Conservation (phyloP, 305 asterid genomes). For the Rubia tinctorum region DNA sequence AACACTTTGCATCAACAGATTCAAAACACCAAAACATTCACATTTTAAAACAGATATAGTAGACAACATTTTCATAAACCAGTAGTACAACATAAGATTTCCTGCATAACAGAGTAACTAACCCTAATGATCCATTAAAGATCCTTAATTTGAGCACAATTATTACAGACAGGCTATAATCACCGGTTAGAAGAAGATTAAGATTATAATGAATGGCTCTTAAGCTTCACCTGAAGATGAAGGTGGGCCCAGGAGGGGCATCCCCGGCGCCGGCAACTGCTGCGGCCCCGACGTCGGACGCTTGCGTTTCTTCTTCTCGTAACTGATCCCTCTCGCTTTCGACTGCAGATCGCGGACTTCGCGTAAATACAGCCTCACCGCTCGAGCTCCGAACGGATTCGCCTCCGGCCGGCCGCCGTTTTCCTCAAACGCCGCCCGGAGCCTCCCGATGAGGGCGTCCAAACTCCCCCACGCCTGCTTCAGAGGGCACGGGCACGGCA, state of each 20-base stretch:
- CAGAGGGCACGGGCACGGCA: conserved; percentile 93
- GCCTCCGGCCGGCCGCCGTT: conserved; percentile 85
- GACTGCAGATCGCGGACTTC: conserved; percentile 87
- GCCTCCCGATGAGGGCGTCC: conserved; percentile 82
- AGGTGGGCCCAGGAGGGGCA: conserved; percentile 22
- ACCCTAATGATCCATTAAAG: not conserved
- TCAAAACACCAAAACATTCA: not conserved
- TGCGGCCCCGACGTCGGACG: conserved; percentile 18
- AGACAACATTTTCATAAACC: not conserved
- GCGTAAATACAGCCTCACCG: conserved; percentile 80
- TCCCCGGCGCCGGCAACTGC: conserved; percentile 1
- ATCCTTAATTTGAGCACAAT: not conserved
- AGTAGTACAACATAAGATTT: not conserved
- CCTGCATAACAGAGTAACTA: no score
- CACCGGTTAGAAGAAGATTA: not conserved
- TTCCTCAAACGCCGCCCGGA: conserved; percentile 85
- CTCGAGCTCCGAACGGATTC: conserved; percentile 83
- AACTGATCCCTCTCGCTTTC: conserved; percentile 81
- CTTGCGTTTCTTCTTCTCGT: conserved; percentile 72
- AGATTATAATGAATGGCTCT: not conserved
- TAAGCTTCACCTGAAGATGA: conserved; percentile 41
- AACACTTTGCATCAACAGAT: not conserved
- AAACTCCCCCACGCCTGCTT: conserved; percentile 97
- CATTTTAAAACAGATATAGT: no score
- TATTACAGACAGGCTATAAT: not conserved